phyloP scores from a whole-genome alignment of 352 stramenopile genomes.

The Elongisporangium undulatum region DNA sequence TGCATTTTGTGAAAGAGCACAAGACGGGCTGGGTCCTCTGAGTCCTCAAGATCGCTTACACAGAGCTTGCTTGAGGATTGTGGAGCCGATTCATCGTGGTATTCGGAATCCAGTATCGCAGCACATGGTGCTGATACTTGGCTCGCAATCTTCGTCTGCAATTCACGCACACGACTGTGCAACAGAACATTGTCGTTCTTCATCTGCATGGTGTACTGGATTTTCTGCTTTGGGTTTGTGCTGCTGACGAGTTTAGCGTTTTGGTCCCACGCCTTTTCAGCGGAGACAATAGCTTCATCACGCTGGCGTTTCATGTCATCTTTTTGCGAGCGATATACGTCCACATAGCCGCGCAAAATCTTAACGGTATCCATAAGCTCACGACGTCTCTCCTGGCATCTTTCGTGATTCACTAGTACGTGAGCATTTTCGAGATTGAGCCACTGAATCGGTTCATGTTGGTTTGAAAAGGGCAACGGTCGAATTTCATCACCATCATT shows the following conservation, averaged over 20 bases:
- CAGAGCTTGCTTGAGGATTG: slow-evolving; percentile 10
- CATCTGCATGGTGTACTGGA: slow-evolving; percentile 66
- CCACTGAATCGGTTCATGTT: slow-evolving; percentile 1
- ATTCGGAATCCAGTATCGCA: slow-evolving; percentile 10
- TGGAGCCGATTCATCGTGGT: slow-evolving; percentile 1
- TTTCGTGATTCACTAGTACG: slow-evolving; percentile 25
- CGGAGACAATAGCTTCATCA: slow-evolving; percentile 50
- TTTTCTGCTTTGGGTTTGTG: slow-evolving; percentile 64
- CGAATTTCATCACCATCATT: neutral
- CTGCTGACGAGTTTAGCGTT: slow-evolving; percentile 56
- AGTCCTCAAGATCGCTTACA: slow-evolving; percentile 14
- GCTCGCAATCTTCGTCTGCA: slow-evolving; percentile 38
- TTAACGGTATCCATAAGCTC: slow-evolving; percentile 66
- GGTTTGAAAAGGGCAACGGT: neutral
- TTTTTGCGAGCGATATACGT: slow-evolving; percentile 50
- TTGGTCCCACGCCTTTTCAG: slow-evolving; percentile 46
- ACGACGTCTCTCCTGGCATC: slow-evolving; percentile 58
- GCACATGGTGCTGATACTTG: neutral
- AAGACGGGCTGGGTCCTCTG: slow-evolving; percentile 22
- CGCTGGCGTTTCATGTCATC: slow-evolving; percentile 44
- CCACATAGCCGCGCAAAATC: slow-evolving; percentile 56
- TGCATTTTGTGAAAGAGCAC: slow-evolving; percentile 50
- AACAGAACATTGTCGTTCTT: slow-evolving; percentile 65
- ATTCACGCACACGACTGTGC: slow-evolving; percentile 40
- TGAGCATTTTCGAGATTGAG: neutral